Percentiles rank a stretch among this genome's conserved stretches.
Evolutionary conservation across 2,329 filamentous ascomycete species (phyloP).

Genomic region (Colletotrichum tropicicola): DNA sequence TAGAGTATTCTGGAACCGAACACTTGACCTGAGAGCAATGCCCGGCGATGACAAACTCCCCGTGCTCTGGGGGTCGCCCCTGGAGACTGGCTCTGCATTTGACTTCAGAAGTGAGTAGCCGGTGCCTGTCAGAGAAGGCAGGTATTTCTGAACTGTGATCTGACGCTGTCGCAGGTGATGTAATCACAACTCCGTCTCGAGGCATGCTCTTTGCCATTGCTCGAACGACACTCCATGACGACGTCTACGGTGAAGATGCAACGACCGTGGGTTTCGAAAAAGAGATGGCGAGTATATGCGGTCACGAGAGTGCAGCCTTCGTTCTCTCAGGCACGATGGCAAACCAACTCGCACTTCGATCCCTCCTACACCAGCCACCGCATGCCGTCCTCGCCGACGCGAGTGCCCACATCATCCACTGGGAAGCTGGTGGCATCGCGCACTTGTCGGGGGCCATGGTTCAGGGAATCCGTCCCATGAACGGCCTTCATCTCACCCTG

Average conservation of each 20-base stretch:
- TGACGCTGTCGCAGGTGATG: slow-evolving; percentile 59
- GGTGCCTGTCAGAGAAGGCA: background rate
- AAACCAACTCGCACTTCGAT: slow-evolving; percentile 78
- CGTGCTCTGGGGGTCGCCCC: slow-evolving; percentile 26
- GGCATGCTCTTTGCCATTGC: slow-evolving; percentile 78
- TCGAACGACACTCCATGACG: slow-evolving; percentile 76
- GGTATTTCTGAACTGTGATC: background rate
- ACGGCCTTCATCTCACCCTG: slow-evolving; percentile 50
- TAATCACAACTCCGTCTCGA: slow-evolving; percentile 73
- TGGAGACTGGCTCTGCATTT: slow-evolving; percentile 21
- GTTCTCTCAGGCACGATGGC: slow-evolving; percentile 85
- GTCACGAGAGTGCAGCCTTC: slow-evolving; percentile 73
- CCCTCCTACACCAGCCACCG: slow-evolving; percentile 75
- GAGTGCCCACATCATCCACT: slow-evolving; percentile 73
- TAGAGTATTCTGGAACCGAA: background rate
- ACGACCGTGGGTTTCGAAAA: slow-evolving; percentile 74
- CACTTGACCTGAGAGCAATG: background rate
- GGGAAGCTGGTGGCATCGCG: slow-evolving; percentile 65
- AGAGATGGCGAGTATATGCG: slow-evolving; percentile 65
- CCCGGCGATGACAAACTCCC: background rate
- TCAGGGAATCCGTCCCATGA: slow-evolving; percentile 50
- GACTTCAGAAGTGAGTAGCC: slow-evolving; percentile 27
- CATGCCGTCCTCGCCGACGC: slow-evolving; percentile 76
- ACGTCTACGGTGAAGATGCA: slow-evolving; percentile 77
- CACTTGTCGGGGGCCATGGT: slow-evolving; percentile 72